Conservation (phyloP, 805 yeast species). For the Myxozyma lipomycoides region DNA sequence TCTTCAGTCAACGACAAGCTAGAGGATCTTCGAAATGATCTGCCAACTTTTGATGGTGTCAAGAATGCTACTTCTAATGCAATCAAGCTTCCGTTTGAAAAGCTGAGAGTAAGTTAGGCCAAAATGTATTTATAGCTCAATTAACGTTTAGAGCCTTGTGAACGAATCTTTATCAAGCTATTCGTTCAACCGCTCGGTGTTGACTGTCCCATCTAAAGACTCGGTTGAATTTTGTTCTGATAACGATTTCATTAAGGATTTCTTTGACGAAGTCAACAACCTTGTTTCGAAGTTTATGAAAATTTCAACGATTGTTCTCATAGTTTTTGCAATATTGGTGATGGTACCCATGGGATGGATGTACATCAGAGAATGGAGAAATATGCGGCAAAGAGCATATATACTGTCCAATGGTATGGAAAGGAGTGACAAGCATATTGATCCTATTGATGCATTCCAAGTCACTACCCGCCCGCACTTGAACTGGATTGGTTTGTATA, state of each 20-base stretch:
- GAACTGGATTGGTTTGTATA: conserved; percentile 19
- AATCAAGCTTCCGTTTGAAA: conserved; percentile 58
- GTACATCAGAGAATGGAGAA: conserved; percentile 50
- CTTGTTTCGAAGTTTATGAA: conserved; percentile 40
- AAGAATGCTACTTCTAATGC: conserved; percentile 53
- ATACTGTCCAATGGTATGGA: conserved; percentile 12
- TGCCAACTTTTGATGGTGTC: conserved; percentile 66
- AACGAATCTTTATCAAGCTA: conserved; percentile 18
- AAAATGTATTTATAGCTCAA: background rate
- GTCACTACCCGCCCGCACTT: conserved; percentile 18
- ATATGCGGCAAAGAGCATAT: conserved; percentile 39
- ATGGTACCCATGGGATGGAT: conserved; percentile 45
- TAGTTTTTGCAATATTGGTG: conserved; percentile 43
- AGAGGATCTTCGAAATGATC: conserved; percentile 45
- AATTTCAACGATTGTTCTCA: conserved; percentile 41
- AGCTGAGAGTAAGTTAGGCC: conserved; percentile 36
- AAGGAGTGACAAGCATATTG: conserved; percentile 24
- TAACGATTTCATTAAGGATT: conserved; percentile 38
- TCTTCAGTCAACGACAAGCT: conserved; percentile 56
- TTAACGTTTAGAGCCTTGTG: conserved; percentile 2
- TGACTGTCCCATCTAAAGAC: conserved; percentile 44
- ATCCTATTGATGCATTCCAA: conserved; percentile 28
- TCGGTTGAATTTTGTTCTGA: conserved; percentile 40
- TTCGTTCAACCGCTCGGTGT: conserved; percentile 35
- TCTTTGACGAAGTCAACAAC: conserved; percentile 38